A percentile compares a stretch with the other conserved stretches of the same genome.
These are phyloP conservation scores for Salix caprea DNA, from an alignment of 345 rosid genomes.

Conservation along the genomic window DNA sequence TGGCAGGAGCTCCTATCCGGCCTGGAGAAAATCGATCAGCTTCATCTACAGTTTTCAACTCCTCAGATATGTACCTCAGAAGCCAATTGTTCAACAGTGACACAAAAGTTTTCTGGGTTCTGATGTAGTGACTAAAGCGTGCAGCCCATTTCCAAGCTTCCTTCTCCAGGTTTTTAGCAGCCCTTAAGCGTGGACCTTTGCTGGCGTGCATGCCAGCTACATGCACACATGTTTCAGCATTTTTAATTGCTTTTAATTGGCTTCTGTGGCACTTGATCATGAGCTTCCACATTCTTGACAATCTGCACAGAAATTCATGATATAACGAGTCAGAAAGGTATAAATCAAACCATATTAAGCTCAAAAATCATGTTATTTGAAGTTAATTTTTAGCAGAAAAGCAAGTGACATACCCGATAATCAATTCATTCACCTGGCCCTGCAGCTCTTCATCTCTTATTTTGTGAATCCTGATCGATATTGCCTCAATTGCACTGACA, in stretches of 20 bases:
- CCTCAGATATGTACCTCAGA: slow-evolving; percentile 22
- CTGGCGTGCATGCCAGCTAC: not conserved
- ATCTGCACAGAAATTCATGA: not conserved
- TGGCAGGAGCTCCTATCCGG: slow-evolving; percentile 27
- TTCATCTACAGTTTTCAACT: slow-evolving; percentile 12
- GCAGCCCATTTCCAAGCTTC: slow-evolving; percentile 11
- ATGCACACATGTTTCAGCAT: too few relatives aligned
- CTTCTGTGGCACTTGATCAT: not conserved
- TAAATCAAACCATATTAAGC: too few relatives aligned
- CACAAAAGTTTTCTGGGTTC: slow-evolving; percentile 26
- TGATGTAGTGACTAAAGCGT: slow-evolving; percentile 26
- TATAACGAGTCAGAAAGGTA: too few relatives aligned
- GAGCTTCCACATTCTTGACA: not conserved
- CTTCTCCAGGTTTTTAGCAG: not conserved
- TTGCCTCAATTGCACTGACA: not conserved
- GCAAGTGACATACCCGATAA: not conserved
- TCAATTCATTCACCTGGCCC: not conserved
- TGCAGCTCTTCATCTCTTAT: not conserved
- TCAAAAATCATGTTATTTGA: too few relatives aligned
- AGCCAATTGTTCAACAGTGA: slow-evolving; percentile 39
- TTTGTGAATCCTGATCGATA: not conserved
- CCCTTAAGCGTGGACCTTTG: not conserved
- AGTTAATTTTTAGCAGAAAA: not conserved
- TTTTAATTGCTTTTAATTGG: not conserved
- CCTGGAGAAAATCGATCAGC: slow-evolving; percentile 14